Evolutionary conservation across 768 basidiomycete genomes (phyloP), one percentile per base, ranked within the genome.

Genomic region (Tephrocybe sp.): DNA sequence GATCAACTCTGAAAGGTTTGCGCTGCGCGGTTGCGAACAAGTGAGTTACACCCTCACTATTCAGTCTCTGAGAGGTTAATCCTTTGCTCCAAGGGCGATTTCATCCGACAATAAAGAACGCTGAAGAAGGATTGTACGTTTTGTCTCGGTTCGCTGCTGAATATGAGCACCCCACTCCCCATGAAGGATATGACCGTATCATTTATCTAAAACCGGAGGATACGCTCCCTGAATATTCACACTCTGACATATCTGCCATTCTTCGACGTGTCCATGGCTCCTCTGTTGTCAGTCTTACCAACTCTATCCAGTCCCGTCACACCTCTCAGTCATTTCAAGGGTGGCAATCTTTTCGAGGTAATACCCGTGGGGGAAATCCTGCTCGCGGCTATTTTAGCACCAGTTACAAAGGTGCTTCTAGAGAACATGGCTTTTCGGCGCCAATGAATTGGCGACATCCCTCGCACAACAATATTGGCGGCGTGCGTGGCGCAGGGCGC

Each of bases 41-140:
- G 87, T 88, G 68, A 62, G 84, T 74, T 38, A 44, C 43, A 22
- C 27, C 42, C 24, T 39, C 25, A 15, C 53, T 38, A 40, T 49
- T 37, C 15, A 35, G 26, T 44, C 13, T 57, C 47, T 31, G 24
- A 41, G 40, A 31, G 47, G 32, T 15, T 37, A 25, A 28, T 41
- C 16, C 31, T 15, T 18, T 22, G 6, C 11, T 9, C 37, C 60
- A 61, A 91, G 89, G 89, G 58, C 76, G 74, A 28, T 73, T 69
- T 41, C 89, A 90, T 68, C 91, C 89, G 44, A 92, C 90, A 46
- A 91, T 92, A 66, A 82, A 71, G 54, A 74, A 66, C 55, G 72
- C 77, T 44, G 76, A 78, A 60, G 73, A 79, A 36, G 87, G 81
- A 16, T 59, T 85, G 58, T 67, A 71, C 28, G 69, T 90, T n/a